phyloP scores from a whole-genome alignment of 2,329 filamentous ascomycete genomes.

The Akanthomyces muscarius region DNA sequence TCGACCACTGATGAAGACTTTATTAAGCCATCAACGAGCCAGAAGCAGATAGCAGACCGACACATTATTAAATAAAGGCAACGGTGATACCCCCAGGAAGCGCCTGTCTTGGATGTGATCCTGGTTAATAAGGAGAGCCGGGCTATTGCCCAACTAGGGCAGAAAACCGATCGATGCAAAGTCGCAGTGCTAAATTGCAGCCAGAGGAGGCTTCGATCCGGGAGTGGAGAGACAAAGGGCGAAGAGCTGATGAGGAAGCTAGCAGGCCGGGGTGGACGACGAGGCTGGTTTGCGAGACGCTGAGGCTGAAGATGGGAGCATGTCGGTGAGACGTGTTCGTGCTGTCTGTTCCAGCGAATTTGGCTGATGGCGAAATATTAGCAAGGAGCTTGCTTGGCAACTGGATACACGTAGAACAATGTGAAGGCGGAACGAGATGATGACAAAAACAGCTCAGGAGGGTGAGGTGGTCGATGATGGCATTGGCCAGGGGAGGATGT shows the following conservation, averaged over 20 bases:
- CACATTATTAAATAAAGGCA: neutral
- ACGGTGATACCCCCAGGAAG: neutral
- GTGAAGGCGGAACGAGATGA: neutral
- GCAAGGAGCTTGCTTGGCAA: neutral
- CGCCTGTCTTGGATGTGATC: neutral
- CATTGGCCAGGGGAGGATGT: neutral
- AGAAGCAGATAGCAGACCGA: neutral
- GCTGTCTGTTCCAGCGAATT: neutral
- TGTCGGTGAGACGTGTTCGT: neutral
- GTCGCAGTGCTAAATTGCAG: neutral
- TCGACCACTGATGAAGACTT: neutral
- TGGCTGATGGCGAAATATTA: neutral
- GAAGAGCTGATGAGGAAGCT: neutral
- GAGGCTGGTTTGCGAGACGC: neutral
- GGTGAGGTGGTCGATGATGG: slow-evolving; percentile 7
- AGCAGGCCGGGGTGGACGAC: neutral
- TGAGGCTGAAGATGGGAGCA: neutral
- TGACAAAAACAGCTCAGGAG: neutral
- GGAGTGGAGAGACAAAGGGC: neutral
- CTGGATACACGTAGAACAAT: neutral
- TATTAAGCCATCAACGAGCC: neutral
- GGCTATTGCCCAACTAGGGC: neutral
- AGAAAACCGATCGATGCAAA: slow-evolving; percentile 7
- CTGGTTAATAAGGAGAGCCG: neutral
- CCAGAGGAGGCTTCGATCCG: neutral